Conservation (phyloP, 2,329 filamentous ascomycete genomes). For the Didymella glomerata region DNA sequence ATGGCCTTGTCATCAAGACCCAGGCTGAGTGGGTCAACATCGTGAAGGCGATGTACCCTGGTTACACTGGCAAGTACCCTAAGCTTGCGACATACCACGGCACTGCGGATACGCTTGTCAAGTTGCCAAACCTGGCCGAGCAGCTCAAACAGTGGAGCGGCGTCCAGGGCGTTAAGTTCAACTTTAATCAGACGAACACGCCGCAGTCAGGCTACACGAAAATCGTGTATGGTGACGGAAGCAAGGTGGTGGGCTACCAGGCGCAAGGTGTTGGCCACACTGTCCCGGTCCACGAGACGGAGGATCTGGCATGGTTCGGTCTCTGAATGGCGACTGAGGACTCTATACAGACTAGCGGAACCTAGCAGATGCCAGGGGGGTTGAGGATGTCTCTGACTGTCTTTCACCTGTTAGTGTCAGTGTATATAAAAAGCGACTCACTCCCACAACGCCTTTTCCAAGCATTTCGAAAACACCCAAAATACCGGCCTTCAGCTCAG, state of each 20-base stretch:
- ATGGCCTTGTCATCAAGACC: conserved; percentile 29
- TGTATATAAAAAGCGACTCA: neutral
- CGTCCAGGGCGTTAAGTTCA: conserved; percentile 30
- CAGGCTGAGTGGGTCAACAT: conserved; percentile 43
- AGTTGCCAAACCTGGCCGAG: conserved; percentile 37
- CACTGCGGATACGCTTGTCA: conserved; percentile 44
- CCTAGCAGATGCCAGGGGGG: no score
- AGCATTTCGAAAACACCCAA: no score
- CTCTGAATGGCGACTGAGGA: neutral
- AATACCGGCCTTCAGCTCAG: neutral
- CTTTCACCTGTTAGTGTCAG: neutral
- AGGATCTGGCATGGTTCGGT: conserved; percentile 19
- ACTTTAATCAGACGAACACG: conserved; percentile 29
- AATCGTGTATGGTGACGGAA: conserved; percentile 41
- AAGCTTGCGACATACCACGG: conserved; percentile 51
- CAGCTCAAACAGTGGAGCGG: conserved; percentile 44
- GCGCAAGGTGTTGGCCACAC: conserved; percentile 38
- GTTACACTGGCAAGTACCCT: conserved; percentile 48
- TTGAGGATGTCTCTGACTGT: neutral
- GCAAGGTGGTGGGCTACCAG: conserved; percentile 36
- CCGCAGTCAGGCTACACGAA: conserved; percentile 38
- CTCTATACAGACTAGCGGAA: neutral
- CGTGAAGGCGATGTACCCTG: conserved; percentile 49
- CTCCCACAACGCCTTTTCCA: neutral
- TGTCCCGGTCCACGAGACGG: conserved; percentile 28